phyloP scores from a whole-genome alignment of 306 rosid genomes.

The Abrus precatorius region DNA sequence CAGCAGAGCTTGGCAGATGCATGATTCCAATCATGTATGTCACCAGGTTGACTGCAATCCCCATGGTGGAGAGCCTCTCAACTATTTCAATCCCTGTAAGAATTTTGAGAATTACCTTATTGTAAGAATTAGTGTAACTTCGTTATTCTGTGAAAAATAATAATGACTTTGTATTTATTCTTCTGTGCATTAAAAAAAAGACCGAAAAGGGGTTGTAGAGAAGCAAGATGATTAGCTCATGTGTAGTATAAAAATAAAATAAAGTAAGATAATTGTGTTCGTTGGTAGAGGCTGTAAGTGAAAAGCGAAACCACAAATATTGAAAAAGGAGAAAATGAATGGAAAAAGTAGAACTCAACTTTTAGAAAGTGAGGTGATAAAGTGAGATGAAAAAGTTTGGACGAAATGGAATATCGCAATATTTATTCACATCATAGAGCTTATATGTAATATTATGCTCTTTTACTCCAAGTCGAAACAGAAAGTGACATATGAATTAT shows the following conservation, averaged over 20 bases:
- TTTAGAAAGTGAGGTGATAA: conserved; percentile 38
- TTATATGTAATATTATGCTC: conserved; percentile 19
- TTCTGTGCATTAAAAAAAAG: not conserved
- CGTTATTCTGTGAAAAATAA: not conserved
- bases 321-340: conserved; percentile 21
- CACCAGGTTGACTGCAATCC: conserved; percentile 88
- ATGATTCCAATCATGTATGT: conserved; percentile 83
- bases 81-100: conserved; percentile 75
- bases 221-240: conserved; percentile 29
- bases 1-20: conserved; percentile 92
- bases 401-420: conserved; percentile 17
- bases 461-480: conserved; percentile 27
- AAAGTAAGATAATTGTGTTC: conserved; percentile 20
- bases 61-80: conserved; percentile 98
- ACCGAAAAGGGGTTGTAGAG: not conserved
- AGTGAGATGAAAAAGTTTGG: conserved; percentile 14
- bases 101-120: conserved; percentile 29
- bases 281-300: not conserved
- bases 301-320: conserved; percentile 39
- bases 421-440: conserved; percentile 34
- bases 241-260: not conserved
- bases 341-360: conserved; percentile 38
- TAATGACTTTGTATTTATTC: not conserved
- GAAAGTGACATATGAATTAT: conserved; percentile 44
- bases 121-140: conserved; percentile 5